Conservation (phyloP, 1,139 yeast species). For the Saccharomyces hybrid region DNA sequence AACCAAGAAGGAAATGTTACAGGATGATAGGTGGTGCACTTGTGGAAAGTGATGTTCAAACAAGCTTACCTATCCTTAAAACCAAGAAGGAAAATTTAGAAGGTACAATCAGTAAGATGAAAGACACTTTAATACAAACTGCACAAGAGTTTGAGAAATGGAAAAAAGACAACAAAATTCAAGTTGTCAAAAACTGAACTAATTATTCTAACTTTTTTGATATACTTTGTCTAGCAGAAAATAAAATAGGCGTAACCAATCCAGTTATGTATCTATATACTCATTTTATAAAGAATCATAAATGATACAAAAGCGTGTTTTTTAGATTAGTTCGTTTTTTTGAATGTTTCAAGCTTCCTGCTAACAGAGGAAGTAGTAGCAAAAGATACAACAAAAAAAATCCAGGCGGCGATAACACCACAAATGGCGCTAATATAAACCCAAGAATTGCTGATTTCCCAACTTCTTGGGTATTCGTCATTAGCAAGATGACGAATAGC, state of each 20-base stretch:
- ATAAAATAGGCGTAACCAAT: neutral
- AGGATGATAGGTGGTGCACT: slow-evolving; percentile 93
- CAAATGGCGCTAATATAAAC: slow-evolving; percentile 69
- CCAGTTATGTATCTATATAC: neutral
- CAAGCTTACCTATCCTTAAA: slow-evolving; percentile 61
- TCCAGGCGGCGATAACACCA: slow-evolving; percentile 68
- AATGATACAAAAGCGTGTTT: neutral
- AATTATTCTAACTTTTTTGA: neutral
- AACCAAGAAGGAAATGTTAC: slow-evolving; percentile 62
- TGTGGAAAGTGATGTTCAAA: slow-evolving; percentile 72
- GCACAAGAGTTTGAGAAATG: slow-evolving; percentile 57
- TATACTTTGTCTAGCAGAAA: neutral
- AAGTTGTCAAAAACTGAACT: slow-evolving; percentile 42
- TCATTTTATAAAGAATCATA: neutral
- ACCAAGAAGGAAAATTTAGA: slow-evolving; percentile 45
- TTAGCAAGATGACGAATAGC: slow-evolving; percentile 92
- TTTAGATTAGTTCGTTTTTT: slow-evolving; percentile 14
- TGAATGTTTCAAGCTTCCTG: slow-evolving; percentile 7
- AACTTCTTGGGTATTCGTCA: slow-evolving; percentile 88
- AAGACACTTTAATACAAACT: slow-evolving; percentile 40
- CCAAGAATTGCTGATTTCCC: slow-evolving; percentile 92
- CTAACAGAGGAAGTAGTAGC: slow-evolving; percentile 24
- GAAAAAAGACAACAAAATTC: slow-evolving; percentile 60
- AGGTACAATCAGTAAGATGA: slow-evolving; percentile 40
- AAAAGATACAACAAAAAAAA: slow-evolving; percentile 61